Base-by-base conservation (phyloP, 768 basidiomycete species). In the Kwoniella botswanensis region DNA sequence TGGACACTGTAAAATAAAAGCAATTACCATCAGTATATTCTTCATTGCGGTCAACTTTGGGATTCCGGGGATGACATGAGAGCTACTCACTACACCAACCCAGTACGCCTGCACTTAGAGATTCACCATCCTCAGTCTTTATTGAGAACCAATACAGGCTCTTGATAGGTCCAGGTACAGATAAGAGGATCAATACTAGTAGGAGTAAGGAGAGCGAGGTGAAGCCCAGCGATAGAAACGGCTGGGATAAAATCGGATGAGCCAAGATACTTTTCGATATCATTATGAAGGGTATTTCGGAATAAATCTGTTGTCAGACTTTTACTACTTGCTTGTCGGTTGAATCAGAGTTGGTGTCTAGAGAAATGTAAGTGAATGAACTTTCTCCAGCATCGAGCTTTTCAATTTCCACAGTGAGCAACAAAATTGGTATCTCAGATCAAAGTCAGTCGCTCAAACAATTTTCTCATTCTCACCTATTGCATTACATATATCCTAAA, bases 161-260 rank as follows among this genome's bases (percentile, higher is more conserved):
- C 63, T 81, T 81, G 67, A 81, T 79, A 22, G 82, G 82, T 41
- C 82, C 82, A 3, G 82, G 82, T 2, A 83, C 82, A 10, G 79
- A 78, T 0, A 83, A 68, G 5, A 83, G 70, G 5, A 83, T 80
- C 2, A 83, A 62, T 13, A 83, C 76, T 1, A 82, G 72, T 3
- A 83, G 76, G 3, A 83, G 72, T 5, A 83, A 71, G 4, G 80
- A 73, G 4, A 83, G 65, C 9, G 70, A 72, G 11, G 80, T 78
- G 6, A 82, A 63, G 15, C 68, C 77, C 9, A 82, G 68, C 1
- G 81, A 71, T 52, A 83, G 43, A 52, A 71, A 73, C 1, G 81
- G 80, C 59, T 80, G 73, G 41, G 78, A 67, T 3, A 81, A 41
- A 41, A 67, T 21, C 0, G 71, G 59, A 63, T 72, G 71, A 53